Evolutionary conservation across 2,329 filamentous ascomycete genomes (phyloP), one percentile per base, ranked within the genome.

Genomic region (Cucurbitaria berberidis): DNA sequence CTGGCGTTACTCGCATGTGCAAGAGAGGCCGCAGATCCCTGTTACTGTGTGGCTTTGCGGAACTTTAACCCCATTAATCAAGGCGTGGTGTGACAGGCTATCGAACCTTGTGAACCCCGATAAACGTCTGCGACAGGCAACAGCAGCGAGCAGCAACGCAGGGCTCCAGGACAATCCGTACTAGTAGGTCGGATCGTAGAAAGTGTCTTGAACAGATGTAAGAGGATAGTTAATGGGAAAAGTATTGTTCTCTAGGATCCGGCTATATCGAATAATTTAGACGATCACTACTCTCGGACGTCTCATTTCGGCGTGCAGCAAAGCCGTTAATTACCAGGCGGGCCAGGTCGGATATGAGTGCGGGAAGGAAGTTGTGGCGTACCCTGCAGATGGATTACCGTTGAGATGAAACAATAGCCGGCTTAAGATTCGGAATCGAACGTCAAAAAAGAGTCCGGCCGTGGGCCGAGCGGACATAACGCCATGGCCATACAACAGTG

Each of bases 311-410:
- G 48, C n/a, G 47, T 52, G 52, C 26, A 45, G 44, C 39, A 22
- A 19, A 26, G 29, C 24, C 29, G 26, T 49, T 41, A 26, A 35
- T 43, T 41, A 21, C 27, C 13, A 45, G 11, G 42, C 52, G 49
- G 48, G 34, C 42, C 45, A 40, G 36, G 26, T 45, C 50, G 55
- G 45, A 62, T 32, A 43, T 48, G 51, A 51, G 45, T 34, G 51
- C 44, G 30, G 49, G 42, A 50, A 40, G 50, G 49, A 53, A 53
- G 52, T 54, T 56, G 21, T 51, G 54, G 53, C 57, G 66, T 68
- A 69, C 64, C n/a, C 67, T 70, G 64, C 66, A 71, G 62, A 47
- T 45, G 29, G 46, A 47, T 41, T 46, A 53, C 62, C 56, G 60
- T 58, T 57, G 48, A 47, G 22, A 45, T 45, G 41, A 55, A 50